Conservation (phyloP, 768 basidiomycete species). For the Glaciozyma antarctica region DNA sequence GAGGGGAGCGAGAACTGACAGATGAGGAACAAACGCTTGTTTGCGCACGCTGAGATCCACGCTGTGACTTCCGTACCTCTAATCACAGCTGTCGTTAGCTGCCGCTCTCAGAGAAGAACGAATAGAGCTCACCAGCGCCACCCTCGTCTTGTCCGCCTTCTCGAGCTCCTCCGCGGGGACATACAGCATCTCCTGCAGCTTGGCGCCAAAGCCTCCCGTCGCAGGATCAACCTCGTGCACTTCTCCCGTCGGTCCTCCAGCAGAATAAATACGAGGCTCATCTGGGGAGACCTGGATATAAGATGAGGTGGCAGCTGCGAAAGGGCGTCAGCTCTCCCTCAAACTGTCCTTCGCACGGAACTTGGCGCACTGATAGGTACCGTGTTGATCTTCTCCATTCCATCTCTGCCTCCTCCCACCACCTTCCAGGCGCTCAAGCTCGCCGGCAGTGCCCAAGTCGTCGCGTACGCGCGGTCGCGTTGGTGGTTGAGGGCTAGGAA, state of each 20-base stretch:
- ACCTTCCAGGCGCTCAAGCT: slow-evolving; percentile 33
- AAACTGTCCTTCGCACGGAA: not conserved
- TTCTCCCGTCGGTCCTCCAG: slow-evolving; percentile 37
- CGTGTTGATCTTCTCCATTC: slow-evolving; percentile 22
- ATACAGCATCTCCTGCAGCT: slow-evolving; percentile 35
- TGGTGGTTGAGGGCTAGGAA: slow-evolving; percentile 31
- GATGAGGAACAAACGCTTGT: slow-evolving; percentile 34
- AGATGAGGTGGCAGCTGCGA: slow-evolving; percentile 33
- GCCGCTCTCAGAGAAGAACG: too few relatives aligned
- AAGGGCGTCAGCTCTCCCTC: not conserved
- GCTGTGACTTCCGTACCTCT: slow-evolving; percentile 36
- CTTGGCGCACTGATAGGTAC: slow-evolving; percentile 27
- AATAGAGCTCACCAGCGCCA: slow-evolving; percentile 30
- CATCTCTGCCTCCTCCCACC: slow-evolving; percentile 2
- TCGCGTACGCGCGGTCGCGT: slow-evolving; percentile 31
- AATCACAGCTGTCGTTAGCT: not conserved
- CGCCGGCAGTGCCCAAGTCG: slow-evolving; percentile 34
- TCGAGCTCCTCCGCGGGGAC: slow-evolving; percentile 21
- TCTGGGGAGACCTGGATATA: slow-evolving; percentile 32
- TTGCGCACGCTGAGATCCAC: slow-evolving; percentile 29
- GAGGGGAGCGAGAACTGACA: slow-evolving; percentile 21
- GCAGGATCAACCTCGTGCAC: slow-evolving; percentile 13
- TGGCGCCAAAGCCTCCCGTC: slow-evolving; percentile 29
- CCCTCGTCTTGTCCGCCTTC: slow-evolving; percentile 34
- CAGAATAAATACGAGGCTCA: slow-evolving; percentile 30